These are phyloP conservation scores for Globisporangium perplexum DNA, from an alignment of 352 stramenopile species.

Conservation along the genomic window DNA sequence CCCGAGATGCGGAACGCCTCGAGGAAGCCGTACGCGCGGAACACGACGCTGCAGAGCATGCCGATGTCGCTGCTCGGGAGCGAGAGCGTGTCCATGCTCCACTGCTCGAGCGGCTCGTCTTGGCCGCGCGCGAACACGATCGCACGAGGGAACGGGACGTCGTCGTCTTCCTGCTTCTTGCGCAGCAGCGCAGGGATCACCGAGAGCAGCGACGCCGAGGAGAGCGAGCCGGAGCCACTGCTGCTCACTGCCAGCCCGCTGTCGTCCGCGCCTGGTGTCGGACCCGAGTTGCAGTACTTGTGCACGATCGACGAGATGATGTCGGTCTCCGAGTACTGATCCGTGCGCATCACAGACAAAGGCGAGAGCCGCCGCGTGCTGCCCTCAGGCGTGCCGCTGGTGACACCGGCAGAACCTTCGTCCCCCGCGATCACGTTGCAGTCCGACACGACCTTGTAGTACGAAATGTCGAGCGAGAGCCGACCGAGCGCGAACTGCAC, in stretches of 20 bases:
- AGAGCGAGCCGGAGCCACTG: background rate
- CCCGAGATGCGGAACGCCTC: constrained; percentile 44
- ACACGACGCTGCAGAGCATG: constrained; percentile 37
- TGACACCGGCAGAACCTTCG: background rate
- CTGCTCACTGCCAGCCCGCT: background rate
- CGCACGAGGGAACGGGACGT: constrained; percentile 50
- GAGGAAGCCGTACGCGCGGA: constrained; percentile 46
- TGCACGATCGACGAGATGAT: constrained; percentile 63
- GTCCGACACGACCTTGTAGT: constrained; percentile 68
- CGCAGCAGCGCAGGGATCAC: constrained; percentile 22
- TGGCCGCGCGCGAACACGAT: constrained; percentile 32
- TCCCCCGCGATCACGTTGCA: constrained; percentile 20
- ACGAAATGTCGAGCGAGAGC: constrained; percentile 69
- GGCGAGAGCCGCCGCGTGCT: too few relatives aligned
- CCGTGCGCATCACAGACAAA: constrained; percentile 14
- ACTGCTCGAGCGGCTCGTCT: constrained; percentile 47
- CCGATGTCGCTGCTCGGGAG: constrained; percentile 33
- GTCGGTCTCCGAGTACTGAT: constrained; percentile 38
- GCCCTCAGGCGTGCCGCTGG: too few relatives aligned
- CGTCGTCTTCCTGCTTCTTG: constrained; percentile 51
- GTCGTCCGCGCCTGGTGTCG: background rate
- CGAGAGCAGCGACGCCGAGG: constrained; percentile 11
- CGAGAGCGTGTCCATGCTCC: constrained; percentile 38
- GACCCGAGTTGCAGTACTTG: constrained; percentile 33
- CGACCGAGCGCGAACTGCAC: constrained; percentile 63